These are phyloP conservation scores for Monosporascus sp. DNA, from an alignment of 2,329 filamentous ascomycete genomes.

Conservation along the genomic window DNA sequence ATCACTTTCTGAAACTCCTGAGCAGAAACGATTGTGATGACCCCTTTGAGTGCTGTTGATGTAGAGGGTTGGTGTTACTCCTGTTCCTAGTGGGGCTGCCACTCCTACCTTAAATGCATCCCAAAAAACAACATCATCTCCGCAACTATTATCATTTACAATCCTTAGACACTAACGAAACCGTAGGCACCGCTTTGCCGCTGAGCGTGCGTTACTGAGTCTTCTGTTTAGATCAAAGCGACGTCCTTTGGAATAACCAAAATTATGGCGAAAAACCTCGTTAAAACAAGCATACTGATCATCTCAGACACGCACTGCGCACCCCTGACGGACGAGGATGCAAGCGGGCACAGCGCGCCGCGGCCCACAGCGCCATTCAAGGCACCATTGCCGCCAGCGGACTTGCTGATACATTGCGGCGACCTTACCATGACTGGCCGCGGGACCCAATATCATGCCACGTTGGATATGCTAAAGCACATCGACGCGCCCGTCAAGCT, in stretches of 20 bases:
- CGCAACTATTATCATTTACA: no score
- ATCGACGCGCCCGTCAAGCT: background rate
- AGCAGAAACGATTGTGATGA: no score
- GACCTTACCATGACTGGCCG: background rate
- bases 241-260: background rate
- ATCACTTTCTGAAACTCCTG: no score
- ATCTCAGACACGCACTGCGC: background rate
- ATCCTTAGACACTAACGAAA: no score
- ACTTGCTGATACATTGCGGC: background rate
- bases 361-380: background rate
- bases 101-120: no score
- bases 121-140: no score
- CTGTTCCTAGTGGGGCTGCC: no score
- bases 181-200: no score
- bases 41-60: no score
- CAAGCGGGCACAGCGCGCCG: background rate
- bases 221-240: background rate
- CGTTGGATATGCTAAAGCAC: background rate
- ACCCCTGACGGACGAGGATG: background rate
- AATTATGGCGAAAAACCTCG: background rate
- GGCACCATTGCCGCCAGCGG: background rate
- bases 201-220: no score
- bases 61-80: no score
- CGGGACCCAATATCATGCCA: background rate
- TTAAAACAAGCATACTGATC: background rate